Evolutionary conservation across 495 filamentous ascomycete species (phyloP).

Genomic region (Parathielavia hyrcaniae): DNA sequence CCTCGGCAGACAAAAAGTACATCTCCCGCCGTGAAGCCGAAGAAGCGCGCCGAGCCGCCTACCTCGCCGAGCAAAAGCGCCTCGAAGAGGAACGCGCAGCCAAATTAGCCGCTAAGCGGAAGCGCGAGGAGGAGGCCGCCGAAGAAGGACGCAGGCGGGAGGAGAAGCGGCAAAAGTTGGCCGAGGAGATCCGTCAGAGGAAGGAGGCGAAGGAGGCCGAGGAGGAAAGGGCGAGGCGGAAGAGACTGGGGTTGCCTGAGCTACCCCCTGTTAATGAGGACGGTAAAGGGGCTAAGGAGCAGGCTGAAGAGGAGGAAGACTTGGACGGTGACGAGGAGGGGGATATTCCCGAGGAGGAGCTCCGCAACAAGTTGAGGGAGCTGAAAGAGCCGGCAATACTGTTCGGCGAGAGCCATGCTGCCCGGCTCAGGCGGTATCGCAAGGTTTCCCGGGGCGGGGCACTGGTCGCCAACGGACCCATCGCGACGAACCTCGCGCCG

Average conservation of each 20-base stretch:
- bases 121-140: slow-evolving; percentile 81
- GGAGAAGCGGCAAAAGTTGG: slow-evolving; percentile 70
- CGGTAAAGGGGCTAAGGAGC: slow-evolving; percentile 8
- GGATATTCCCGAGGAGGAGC: slow-evolving; percentile 67
- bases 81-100: slow-evolving; percentile 63
- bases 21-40: slow-evolving; percentile 81
- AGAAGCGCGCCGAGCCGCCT: slow-evolving; percentile 71
- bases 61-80: slow-evolving; percentile 68
- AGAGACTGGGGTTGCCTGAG: slow-evolving; percentile 62
- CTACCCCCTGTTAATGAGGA: slow-evolving; percentile 39
- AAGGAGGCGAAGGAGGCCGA: slow-evolving; percentile 65
- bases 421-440: slow-evolving; percentile 62
- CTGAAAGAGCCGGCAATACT: slow-evolving; percentile 65
- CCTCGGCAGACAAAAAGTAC: slow-evolving; percentile 55
- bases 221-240: slow-evolving; percentile 45
- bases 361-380: slow-evolving; percentile 58
- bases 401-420: slow-evolving; percentile 77
- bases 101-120: slow-evolving; percentile 67
- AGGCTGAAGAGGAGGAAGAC: slow-evolving; percentile 36
- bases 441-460: slow-evolving; percentile 41
- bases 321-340: slow-evolving; percentile 40
- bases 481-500: slow-evolving; percentile 63
- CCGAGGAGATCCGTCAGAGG: slow-evolving; percentile 64
- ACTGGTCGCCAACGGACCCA: slow-evolving; percentile 42
- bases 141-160: slow-evolving; percentile 60